Evolutionary conservation across 2,329 filamentous ascomycete species (phyloP), one percentile per base, ranked within the genome.

Genomic region (Pseudopithomyces chartarum): DNA sequence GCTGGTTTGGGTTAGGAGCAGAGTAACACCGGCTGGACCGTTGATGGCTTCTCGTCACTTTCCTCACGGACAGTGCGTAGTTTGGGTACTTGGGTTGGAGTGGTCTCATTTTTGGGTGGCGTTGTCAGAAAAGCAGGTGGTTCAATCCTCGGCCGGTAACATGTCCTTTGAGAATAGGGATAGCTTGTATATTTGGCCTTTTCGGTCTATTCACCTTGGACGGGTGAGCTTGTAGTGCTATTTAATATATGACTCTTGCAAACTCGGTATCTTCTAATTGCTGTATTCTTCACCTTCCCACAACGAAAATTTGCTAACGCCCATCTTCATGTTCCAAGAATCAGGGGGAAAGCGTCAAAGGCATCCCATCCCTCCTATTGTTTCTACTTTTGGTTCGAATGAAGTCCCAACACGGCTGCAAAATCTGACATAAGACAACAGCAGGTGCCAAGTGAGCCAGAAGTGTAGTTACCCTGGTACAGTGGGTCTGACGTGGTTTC

Each of bases 111-210:
- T n/a, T 15, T 20, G 19, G 15, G 13, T 13, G 32, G 52, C 23
- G 42, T 45, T 52, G 39, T 26, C 26, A 45, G 33, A 52, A 45
- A 52, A 52, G 50, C 19, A 52, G 39, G 50, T 32, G 40, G 50
- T 44, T 52, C 50, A 26, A 15, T 45, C 50, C 50, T 13, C 32
- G 29, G 17, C 23, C 19, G 47, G 46, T 2, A 33, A n/a, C 33
- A 50, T 40, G 39, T 43, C 23, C 32, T 43, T 40, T 12, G 23
- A 39, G n/a, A 42, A 29, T 34, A 42, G 48, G 12, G 26, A n/a
- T 38, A 36, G 15, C 32, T 38, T 46, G 40, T 38, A 40, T 32
- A 29, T 20, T 43, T 34, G 12, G 10, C 36, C 32, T 8, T 39
- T 17, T 10, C 22, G 13, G n/a, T 29, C 17, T 29, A 22, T 46